Evolutionary conservation across 2,329 filamentous ascomycete genomes (phyloP).

Genomic region (Aspergillus thermomutatus): DNA sequence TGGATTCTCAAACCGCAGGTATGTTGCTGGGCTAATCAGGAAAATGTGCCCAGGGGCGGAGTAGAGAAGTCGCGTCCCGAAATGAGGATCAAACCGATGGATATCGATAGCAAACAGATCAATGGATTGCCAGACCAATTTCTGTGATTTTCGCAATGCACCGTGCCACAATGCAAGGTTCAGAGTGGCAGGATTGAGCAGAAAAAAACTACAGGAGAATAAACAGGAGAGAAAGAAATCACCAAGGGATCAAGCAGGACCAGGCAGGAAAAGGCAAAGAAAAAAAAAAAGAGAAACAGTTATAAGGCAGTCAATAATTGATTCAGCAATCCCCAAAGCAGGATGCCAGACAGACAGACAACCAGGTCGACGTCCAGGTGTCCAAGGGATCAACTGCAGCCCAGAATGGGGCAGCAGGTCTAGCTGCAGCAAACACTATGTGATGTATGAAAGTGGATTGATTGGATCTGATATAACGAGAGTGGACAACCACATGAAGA

Average conservation of each 20-base stretch:
- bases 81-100: background rate
- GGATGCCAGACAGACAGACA: constrained; percentile 3
- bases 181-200: constrained; percentile 2
- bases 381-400: constrained; percentile 19
- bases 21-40: constrained; percentile 1
- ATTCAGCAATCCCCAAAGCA: background rate
- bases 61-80: background rate
- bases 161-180: constrained; percentile 10
- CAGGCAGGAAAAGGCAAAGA: background rate
- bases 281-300: no score
- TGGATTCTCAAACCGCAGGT: background rate
- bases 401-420: constrained; percentile 18
- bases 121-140: background rate
- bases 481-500: background rate
- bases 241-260: constrained; percentile 2
- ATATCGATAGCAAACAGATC: background rate
- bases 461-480: constrained; percentile 3
- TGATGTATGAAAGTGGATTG: constrained; percentile 6
- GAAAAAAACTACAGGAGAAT: constrained; percentile 1
- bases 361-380: constrained; percentile 11
- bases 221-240: constrained; percentile 5
- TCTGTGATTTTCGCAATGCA: constrained; percentile 4
- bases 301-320: constrained; percentile 10
- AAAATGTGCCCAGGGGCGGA: constrained; percentile 11
- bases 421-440: constrained; percentile 18